Base-by-base conservation (phyloP, 257 asterid species). In the Avicennia marina region DNA sequence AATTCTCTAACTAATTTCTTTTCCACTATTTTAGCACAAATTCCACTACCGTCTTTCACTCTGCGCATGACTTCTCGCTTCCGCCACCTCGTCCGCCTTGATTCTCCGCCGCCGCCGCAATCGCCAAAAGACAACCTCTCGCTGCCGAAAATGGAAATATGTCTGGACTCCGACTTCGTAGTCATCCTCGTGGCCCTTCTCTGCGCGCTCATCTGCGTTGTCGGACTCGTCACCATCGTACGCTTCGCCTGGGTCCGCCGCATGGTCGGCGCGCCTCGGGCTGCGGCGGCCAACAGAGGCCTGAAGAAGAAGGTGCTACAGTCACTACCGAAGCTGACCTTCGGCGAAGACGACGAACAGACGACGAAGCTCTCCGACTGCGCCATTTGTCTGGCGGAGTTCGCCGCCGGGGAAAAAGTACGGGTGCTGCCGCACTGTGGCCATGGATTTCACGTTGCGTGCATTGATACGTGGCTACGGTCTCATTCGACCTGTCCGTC, bases 401-500 rank as follows among this genome's bases (percentile, higher is more conserved):
- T 63, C 11, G 26, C 22, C 19, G 10, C 41, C 41, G 41, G 41
- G 12, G 41, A 36, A 8, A 12, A 36, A 12, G 13, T 36, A 7
- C 1, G 41, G 13, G 12, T 36, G 41, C 41, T 36, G 41, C 41
- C 41, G 41, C 41, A 36, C 12, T 36, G 41, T 12, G 41, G 13
- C 41, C 41, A 36, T 12, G 41, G 41, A 11, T 36, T 36, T 11
- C 41, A 36, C 41, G 41, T 36, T 7, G 41, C 11, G 17, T 63
- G 68, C 60, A 24, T 63, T 2, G 68, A 53, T 38, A 45, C 47
- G 11, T 63, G 68, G 68, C 68, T 63, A 0, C 46, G 59, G 12
- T 53, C 62, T 12, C 61, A 63, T 16, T 63, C 68, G 15, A 41
- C 68, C 2, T 63, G 68, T 22, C 68, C 68, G 2, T 40, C 62